Base-by-base conservation (phyloP, 352 stramenopile genomes). In the Phytopythium chamaehyphon region DNA sequence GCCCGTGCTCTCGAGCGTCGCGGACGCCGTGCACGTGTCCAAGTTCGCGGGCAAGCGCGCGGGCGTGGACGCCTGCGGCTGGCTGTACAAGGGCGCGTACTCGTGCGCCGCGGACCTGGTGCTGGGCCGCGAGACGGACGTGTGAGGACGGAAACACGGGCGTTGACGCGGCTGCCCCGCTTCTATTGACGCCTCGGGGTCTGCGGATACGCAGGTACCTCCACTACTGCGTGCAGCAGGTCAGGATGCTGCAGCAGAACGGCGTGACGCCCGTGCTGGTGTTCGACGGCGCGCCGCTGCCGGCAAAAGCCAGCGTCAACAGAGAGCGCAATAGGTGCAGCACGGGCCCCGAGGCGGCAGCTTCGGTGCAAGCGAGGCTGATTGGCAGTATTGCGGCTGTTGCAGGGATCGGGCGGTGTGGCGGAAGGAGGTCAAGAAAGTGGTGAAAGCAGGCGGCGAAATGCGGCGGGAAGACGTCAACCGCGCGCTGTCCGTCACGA, bases 51-150 rank as follows among this genome's bases (percentile, higher is more conserved):
- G 82, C 7, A 90, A 86, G 55, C 81, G 60, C 3, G 78, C 81
- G 23, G 83, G 76, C n/a, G 73, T 95, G 19, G 85, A 93, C 47
- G 76, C 71, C 0, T 74, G 66, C 3, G 68, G 69, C 9, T 91
- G 91, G 91, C 75, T 98, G 43, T 96, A 98, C 69, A 86, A 93
- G 56, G 91, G 90, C 28, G 83, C 87, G 22, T 97, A 93, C 60
- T 81, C 69, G 60, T 98, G 91, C 53, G 67, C 81, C 16, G 63
- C 66, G 26, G 91, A 98, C 40, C 61, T 98, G 39, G 85, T 90
- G 23, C 54, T 76, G 22, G 71, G 69, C 22, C 64, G 73, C 45
- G 54, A 71, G 35, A 83, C 76, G 0, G 68, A 88, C 39, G 73
- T 47, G 75, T 90, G 26, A 16, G n/a, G 36, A 37, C 4, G 19